Percentiles rank a stretch among this genome's conserved stretches.
phyloP scores from a whole-genome alignment of 1,284 basidiomycete species.

The Schizopora paradoxa region DNA sequence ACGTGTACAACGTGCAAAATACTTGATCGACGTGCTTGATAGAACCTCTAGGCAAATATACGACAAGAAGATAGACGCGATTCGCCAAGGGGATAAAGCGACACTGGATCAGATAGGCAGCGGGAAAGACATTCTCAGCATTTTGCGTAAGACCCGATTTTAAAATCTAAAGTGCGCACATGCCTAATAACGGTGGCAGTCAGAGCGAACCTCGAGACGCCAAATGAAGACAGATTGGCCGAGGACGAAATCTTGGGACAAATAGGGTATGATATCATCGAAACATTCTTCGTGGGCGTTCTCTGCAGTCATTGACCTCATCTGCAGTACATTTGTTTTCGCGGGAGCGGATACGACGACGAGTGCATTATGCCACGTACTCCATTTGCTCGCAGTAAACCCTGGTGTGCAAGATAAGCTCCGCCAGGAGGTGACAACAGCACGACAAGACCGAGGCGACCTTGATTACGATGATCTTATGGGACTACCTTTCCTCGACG shows the following conservation, averaged over 20 bases:
- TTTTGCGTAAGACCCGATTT: conserved; percentile 31
- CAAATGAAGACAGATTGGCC: conserved; percentile 19
- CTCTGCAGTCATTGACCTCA: too few relatives aligned
- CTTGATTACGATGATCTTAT: conserved; percentile 33
- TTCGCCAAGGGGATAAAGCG: conserved; percentile 33
- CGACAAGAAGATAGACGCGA: conserved; percentile 33
- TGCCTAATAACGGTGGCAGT: conserved; percentile 20
- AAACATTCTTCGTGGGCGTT: too few relatives aligned
- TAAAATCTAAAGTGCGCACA: background rate
- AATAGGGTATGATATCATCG: conserved; percentile 20
- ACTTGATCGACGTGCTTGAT: conserved; percentile 36
- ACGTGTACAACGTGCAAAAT: conserved; percentile 27
- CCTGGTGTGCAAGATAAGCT: conserved; percentile 32
- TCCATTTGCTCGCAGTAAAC: conserved; percentile 30
- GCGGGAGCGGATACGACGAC: conserved; percentile 36
- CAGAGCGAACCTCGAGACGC: conserved; percentile 24
- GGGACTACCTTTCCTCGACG: conserved; percentile 34
- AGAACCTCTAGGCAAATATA: conserved; percentile 33
- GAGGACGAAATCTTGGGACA: conserved; percentile 26
- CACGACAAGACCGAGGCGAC: conserved; percentile 23
- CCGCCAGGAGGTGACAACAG: conserved; percentile 30
- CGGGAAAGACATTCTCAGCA: conserved; percentile 44
- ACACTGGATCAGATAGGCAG: conserved; percentile 29
- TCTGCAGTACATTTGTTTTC: conserved; percentile 32
- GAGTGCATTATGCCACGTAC: conserved; percentile 31